Conservation (phyloP, 106 monocot genomes). For the Hemerocallis citrina region DNA sequence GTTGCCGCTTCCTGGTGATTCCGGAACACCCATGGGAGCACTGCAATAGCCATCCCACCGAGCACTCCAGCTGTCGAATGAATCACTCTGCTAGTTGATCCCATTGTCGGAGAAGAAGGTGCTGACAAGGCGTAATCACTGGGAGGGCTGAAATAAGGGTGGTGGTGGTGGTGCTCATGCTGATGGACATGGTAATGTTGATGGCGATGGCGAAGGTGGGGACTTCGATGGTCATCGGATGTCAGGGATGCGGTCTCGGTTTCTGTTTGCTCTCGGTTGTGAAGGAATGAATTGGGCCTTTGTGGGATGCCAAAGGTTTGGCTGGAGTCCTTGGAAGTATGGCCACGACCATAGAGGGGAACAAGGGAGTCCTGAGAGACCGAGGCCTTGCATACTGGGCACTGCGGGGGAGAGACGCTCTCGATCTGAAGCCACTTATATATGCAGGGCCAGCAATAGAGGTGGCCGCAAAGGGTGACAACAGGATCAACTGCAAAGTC, state of each 20-base stretch:
- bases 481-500: conserved; percentile 29
- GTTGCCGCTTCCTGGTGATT: not conserved
- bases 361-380: conserved; percentile 22
- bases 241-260: too few species aligned
- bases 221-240: not conserved
- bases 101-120: not conserved
- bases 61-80: conserved; percentile 7
- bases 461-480: conserved; percentile 50
- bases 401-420: not conserved
- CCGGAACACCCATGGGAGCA: conserved; percentile 2
- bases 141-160: not conserved
- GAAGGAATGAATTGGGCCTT: conserved; percentile 6
- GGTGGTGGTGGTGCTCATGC: not conserved
- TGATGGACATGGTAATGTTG: not conserved
- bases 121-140: not conserved
- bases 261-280: not conserved
- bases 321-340: too few species aligned
- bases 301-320: not conserved
- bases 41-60: conserved; percentile 13
- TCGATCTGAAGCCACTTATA: conserved; percentile 27
- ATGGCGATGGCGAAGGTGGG: not conserved
- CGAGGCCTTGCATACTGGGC: conserved; percentile 37
- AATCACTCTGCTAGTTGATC: not conserved
- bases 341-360: conserved; percentile 37
- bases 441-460: conserved; percentile 53